A percentile compares a stretch with the other conserved stretches of the same genome.
Conservation (phyloP, 2,329 filamentous ascomycete species). For the Hymenoscyphus repandus region DNA sequence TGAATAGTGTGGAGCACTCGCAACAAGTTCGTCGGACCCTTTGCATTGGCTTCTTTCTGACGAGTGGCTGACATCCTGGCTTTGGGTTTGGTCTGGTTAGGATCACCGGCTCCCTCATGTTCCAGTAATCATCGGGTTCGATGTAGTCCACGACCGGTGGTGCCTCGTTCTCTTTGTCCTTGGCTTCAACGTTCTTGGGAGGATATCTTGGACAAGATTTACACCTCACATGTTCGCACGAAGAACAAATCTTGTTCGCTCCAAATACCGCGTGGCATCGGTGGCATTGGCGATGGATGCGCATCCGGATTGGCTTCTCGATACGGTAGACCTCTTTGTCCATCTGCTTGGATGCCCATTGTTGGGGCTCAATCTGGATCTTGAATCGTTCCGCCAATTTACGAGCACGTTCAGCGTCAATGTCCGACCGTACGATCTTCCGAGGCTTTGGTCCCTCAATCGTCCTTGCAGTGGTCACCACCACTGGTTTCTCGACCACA, state of each 20-base stretch:
- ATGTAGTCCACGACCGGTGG: constrained; percentile 25
- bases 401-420: constrained; percentile 30
- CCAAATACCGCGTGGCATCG: constrained; percentile 72
- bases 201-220: constrained; percentile 74
- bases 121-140: constrained; percentile 21
- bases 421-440: constrained; percentile 24
- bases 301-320: constrained; percentile 73
- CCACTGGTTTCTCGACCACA: constrained; percentile 4
- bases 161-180: constrained; percentile 44
- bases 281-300: constrained; percentile 75
- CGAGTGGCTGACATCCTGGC: constrained; percentile 61
- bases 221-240: constrained; percentile 77
- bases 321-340: constrained; percentile 43
- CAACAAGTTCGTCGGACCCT: constrained; percentile 73
- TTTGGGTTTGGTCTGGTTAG: constrained; percentile 59
- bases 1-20: constrained; percentile 62
- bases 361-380: constrained; percentile 31
- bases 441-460: constrained; percentile 13
- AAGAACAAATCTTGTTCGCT: constrained; percentile 64
- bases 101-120: constrained; percentile 40
- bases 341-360: constrained; percentile 20
- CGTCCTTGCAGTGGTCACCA: constrained; percentile 2
- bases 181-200: constrained; percentile 45
- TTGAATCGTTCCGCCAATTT: constrained; percentile 35
- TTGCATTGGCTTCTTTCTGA: constrained; percentile 67